Evolutionary conservation across 495 filamentous ascomycete genomes (phyloP).

Genomic region (Bacidia gigantensis): DNA sequence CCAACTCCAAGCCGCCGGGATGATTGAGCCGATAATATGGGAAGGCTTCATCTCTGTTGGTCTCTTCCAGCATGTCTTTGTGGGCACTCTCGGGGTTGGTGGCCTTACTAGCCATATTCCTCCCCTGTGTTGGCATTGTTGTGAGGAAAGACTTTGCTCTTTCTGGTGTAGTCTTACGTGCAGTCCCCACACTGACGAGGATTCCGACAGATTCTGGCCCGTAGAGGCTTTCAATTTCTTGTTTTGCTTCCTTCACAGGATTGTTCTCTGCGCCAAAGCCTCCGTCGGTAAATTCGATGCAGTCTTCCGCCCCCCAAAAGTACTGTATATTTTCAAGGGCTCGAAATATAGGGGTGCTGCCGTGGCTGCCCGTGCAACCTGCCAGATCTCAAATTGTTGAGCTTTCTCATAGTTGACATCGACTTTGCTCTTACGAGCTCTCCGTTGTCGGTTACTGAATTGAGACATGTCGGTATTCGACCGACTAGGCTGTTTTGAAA

Average conservation of each 20-base stretch:
- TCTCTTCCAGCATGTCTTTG: neutral
- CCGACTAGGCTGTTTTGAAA: neutral
- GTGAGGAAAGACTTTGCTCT: neutral
- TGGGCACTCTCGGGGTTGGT: conserved; percentile 7
- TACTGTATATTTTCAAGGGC: conserved; percentile 4
- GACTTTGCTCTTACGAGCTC: neutral
- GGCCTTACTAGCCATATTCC: neutral
- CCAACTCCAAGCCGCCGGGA: neutral
- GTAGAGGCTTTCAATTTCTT: conserved; percentile 11
- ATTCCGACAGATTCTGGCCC: conserved; percentile 3
- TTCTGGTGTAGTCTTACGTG: neutral
- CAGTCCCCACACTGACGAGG: conserved; percentile 18
- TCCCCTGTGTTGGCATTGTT: neutral
- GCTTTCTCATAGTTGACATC: conserved; percentile 10
- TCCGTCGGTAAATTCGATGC: conserved; percentile 10
- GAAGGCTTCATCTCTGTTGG: neutral
- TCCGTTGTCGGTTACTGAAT: no score
- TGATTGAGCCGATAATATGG: conserved; percentile 6
- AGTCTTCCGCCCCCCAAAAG: neutral
- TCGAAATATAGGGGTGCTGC: conserved; percentile 15
- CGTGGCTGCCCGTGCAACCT: conserved; percentile 17
- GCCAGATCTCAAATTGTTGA: conserved; percentile 10
- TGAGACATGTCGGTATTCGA: no score
- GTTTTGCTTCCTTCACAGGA: conserved; percentile 2
- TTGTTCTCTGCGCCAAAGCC: conserved; percentile 12